Evolutionary conservation across 2,329 filamentous ascomycete species (phyloP), one percentile per base, ranked within the genome.

Genomic region (Phialophora tarda): DNA sequence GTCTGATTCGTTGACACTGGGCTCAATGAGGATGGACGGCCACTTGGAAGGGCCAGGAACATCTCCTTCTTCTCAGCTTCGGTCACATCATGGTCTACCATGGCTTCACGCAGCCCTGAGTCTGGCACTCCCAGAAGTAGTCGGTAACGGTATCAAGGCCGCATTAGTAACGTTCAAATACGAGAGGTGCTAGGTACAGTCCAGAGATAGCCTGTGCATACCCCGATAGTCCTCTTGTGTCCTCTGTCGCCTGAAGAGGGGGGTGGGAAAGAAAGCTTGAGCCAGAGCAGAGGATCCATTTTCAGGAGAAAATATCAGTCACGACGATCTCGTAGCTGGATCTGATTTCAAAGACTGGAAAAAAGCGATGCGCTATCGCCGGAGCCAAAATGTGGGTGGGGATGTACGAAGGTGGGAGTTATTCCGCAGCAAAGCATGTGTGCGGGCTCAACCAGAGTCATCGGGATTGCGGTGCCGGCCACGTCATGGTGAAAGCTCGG

Each of bases 1-100:
- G 21, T 23, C 8, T 44, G 66, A 26, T 61, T 62, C 12, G 70
- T 68, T 12, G 61, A 54, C 1, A 71, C 53, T 4, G 69, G 70
- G 10, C 62, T 68, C 60, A 72, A 63, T 4, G 50, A 17, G n/a
- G n/a, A 12, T 32, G 66, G 26, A 32, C 28, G 47, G 51, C 47
- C 32, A 26, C 28, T 50, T 51, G 44, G 53, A 51, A 54, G 30
- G 41, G 28, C 44, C 28, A 67, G 23, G 23, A 60, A 61, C 23
- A 34, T 21, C 53, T 68, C 60, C 50, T 68, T 63, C 44, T 66
- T 54, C 48, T 63, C 56, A 26, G 59, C 30, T 7, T 32, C 24
- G 11, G 21, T 14, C 44, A 50, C 41, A 47, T 59, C 50, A 3
- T 23, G 5, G 41, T 62, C 58, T 44, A 44, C 32, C 63, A 62